Evolutionary conservation across 495 filamentous ascomycete species (phyloP).

Genomic region (Penicillium roqueforti): DNA sequence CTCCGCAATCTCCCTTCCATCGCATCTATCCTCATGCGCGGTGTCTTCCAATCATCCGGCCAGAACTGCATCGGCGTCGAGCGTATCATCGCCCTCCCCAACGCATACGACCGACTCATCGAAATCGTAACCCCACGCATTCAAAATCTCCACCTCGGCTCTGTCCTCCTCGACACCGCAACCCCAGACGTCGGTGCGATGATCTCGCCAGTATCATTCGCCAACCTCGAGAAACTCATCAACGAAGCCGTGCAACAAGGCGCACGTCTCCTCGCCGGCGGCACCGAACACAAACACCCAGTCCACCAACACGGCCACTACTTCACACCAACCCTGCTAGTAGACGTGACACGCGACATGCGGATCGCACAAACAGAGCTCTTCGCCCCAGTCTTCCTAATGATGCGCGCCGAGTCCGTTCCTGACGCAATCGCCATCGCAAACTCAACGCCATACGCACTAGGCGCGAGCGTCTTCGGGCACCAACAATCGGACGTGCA

Average conservation of each 20-base stretch:
- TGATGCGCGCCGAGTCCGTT: slow-evolving; percentile 66
- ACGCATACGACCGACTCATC: slow-evolving; percentile 68
- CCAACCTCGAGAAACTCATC: slow-evolving; percentile 66
- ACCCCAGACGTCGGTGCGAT: slow-evolving; percentile 78
- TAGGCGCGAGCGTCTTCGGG: slow-evolving; percentile 84
- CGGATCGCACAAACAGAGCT: slow-evolving; percentile 85
- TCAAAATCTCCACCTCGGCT: slow-evolving; percentile 64
- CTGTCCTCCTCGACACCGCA: slow-evolving; percentile 50
- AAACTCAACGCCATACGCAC: slow-evolving; percentile 72
- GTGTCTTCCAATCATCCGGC: slow-evolving; percentile 91
- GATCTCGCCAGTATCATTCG: slow-evolving; percentile 73
- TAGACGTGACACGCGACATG: slow-evolving; percentile 75
- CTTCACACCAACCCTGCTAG: slow-evolving; percentile 84
- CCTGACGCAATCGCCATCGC: slow-evolving; percentile 63
- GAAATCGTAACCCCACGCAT: slow-evolving; percentile 67
- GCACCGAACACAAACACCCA: slow-evolving; percentile 66
- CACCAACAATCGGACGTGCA: slow-evolving; percentile 42
- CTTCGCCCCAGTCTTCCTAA: slow-evolving; percentile 83
- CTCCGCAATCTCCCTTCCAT: slow-evolving; percentile 61
- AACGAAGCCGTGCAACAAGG: slow-evolving; percentile 70
- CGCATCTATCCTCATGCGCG: slow-evolving; percentile 78
- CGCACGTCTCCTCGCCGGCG: slow-evolving; percentile 76
- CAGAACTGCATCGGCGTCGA: slow-evolving; percentile 99
- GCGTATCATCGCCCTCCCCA: slow-evolving; percentile 76
- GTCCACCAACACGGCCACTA: slow-evolving; percentile 75